These are phyloP conservation scores for Neurospora cerealis DNA, from an alignment of 495 filamentous ascomycete genomes.

Conservation along the genomic window DNA sequence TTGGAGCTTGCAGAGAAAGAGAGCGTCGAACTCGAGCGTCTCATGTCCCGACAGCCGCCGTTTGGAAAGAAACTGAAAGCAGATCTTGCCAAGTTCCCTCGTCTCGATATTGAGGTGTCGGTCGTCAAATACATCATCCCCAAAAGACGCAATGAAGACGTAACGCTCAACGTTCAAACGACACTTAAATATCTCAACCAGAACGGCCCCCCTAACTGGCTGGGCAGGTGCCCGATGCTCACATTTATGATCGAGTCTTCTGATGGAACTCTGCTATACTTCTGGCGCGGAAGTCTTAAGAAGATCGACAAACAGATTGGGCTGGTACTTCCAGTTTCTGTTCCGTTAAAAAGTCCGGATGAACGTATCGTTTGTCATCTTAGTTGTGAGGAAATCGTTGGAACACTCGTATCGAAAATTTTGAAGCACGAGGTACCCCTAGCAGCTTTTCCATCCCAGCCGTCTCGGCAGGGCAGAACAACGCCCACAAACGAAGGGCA, in stretches of 20 bases:
- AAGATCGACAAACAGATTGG: slow-evolving; percentile 48
- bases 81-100: slow-evolving; percentile 61
- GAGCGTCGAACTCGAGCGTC: slow-evolving; percentile 61
- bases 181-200: slow-evolving; percentile 67
- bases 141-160: slow-evolving; percentile 17
- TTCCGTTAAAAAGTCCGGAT: slow-evolving; percentile 41
- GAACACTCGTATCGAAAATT: slow-evolving; percentile 54
- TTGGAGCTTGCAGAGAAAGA: slow-evolving; percentile 60
- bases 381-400: slow-evolving; percentile 86
- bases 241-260: slow-evolving; percentile 71
- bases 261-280: slow-evolving; percentile 64
- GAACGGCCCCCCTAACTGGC: slow-evolving; percentile 49
- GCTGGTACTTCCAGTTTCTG: slow-evolving; percentile 52
- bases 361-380: slow-evolving; percentile 62
- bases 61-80: slow-evolving; percentile 65
- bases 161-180: slow-evolving; percentile 53
- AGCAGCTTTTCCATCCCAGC: slow-evolving; percentile 38
- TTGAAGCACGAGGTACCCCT: slow-evolving; percentile 53
- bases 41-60: slow-evolving; percentile 70
- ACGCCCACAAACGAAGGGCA: background rate
- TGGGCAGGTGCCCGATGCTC: slow-evolving; percentile 51
- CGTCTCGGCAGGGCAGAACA: background rate
- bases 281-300: slow-evolving; percentile 62
- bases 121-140: slow-evolving; percentile 19
- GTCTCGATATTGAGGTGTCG: slow-evolving; percentile 45